These are phyloP conservation scores for Nothomitra cinnamomea DNA, from an alignment of 2,329 filamentous ascomycete genomes.

Conservation along the genomic window DNA sequence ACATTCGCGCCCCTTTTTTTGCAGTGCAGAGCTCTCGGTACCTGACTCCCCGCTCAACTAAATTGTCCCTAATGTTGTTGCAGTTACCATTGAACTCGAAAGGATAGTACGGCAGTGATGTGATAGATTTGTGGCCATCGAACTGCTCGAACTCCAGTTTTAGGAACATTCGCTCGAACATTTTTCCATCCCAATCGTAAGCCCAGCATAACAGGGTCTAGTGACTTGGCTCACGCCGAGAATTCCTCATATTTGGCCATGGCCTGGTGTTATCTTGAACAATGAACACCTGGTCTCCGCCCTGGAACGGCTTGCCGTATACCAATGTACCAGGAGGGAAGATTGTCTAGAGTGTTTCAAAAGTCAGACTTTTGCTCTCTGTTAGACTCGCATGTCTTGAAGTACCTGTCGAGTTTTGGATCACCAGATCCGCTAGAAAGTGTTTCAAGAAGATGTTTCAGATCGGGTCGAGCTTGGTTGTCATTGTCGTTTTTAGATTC, in stretches of 20 bases:
- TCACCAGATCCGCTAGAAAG: no score
- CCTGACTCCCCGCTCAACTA: constrained; percentile 5
- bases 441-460: no score
- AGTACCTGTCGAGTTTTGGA: no score
- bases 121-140: constrained; percentile 6
- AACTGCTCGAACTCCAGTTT: constrained; percentile 6
- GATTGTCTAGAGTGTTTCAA: constrained; percentile 8
- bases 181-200: constrained; percentile 8
- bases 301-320: constrained; percentile 3
- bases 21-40: constrained; percentile 3
- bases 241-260: no score
- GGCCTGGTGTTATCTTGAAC: not conserved
- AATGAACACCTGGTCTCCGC: constrained; percentile 2
- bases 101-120: constrained; percentile 8
- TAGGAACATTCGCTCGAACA: not conserved
- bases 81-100: not conserved
- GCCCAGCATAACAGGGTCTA: constrained; percentile 6
- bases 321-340: constrained; percentile 9
- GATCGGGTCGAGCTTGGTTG: no score
- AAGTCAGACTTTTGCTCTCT: constrained; percentile 3
- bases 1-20: constrained; percentile 6
- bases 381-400: no score
- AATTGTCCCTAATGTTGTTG: not conserved
- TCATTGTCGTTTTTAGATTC: no score
- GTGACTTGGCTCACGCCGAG: not conserved